Conservation (phyloP, 2,329 filamentous ascomycete species). For the Tolypocladium cylindrosporum region DNA sequence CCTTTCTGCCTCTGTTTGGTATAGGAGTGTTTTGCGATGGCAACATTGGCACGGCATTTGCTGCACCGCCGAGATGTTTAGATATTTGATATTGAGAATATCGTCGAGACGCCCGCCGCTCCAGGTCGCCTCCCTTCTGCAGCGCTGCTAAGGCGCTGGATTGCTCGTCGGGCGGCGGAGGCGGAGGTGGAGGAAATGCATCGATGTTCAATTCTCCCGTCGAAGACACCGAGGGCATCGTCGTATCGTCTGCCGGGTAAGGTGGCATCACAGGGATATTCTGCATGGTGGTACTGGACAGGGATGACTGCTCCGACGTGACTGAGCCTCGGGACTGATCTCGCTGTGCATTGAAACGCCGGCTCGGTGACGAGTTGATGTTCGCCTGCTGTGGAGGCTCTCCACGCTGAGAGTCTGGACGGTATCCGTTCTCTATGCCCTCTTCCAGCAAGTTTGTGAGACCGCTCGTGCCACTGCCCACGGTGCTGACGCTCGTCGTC, state of each 20-base stretch:
- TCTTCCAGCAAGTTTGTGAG: conserved; percentile 51
- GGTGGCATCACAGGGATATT: conserved; percentile 65
- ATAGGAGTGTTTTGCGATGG: conserved; percentile 74
- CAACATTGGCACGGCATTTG: conserved; percentile 77
- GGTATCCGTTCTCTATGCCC: conserved; percentile 44
- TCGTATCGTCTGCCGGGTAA: conserved; percentile 53
- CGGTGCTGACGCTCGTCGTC: conserved; percentile 49
- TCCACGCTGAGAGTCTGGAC: conserved; percentile 23
- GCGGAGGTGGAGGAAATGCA: conserved; percentile 61
- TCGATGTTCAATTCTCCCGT: conserved; percentile 45
- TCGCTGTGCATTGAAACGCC: conserved; percentile 34
- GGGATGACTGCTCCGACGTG: conserved; percentile 52
- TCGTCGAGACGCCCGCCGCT: conserved; percentile 80
- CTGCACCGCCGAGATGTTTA: conserved; percentile 75
- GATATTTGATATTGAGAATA: conserved; percentile 97
- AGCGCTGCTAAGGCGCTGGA: conserved; percentile 85
- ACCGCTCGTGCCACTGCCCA: conserved; percentile 44
- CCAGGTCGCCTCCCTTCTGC: conserved; percentile 84
- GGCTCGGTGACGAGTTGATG: conserved; percentile 33
- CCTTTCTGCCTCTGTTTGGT: conserved; percentile 71
- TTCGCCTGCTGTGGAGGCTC: conserved; percentile 16
- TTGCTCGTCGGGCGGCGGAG: conserved; percentile 59
- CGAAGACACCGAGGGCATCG: conserved; percentile 30
- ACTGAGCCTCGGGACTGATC: conserved; percentile 41
- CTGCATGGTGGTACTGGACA: conserved; percentile 69